Evolutionary conservation across 495 filamentous ascomycete genomes (phyloP).

Genomic region (Penicillium paradoxum): DNA sequence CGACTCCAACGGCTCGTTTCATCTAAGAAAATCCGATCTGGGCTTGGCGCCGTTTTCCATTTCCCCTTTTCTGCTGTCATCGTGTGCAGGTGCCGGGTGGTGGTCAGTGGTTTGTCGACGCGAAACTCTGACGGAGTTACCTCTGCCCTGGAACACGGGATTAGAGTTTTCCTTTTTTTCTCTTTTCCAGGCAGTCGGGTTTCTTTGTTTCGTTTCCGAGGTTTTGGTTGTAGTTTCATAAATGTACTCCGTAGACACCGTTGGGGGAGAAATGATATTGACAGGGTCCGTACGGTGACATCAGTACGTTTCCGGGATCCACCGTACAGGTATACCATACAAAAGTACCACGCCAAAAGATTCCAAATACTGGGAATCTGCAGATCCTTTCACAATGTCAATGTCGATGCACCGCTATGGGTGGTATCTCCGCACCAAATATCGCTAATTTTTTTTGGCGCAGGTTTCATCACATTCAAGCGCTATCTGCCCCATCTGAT

Average conservation of each 20-base stretch:
- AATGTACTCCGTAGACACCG: no score
- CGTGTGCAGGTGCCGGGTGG: background rate
- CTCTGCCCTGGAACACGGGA: background rate
- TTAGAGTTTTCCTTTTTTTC: background rate
- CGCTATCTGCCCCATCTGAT: background rate
- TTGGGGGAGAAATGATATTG: no score
- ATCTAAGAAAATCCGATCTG: background rate
- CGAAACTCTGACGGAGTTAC: no score
- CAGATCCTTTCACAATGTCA: constrained; percentile 6
- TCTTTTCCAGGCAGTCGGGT: background rate
- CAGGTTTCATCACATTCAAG: background rate
- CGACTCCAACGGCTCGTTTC: constrained; percentile 3
- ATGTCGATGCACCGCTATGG: background rate
- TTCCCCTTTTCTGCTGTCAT: constrained; percentile 2
- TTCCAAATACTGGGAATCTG: constrained; percentile 1
- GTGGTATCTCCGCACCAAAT: background rate
- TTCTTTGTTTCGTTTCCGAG: background rate
- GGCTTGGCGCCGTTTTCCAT: constrained; percentile 7
- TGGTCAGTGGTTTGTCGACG: background rate
- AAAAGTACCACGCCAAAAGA: background rate
- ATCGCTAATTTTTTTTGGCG: no score
- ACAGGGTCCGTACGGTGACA: no score
- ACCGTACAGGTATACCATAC: background rate
- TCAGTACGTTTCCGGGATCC: background rate
- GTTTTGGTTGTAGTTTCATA: background rate